phyloP scores from a whole-genome alignment of 768 basidiomycete species.

The Saitozyma podzolica region DNA sequence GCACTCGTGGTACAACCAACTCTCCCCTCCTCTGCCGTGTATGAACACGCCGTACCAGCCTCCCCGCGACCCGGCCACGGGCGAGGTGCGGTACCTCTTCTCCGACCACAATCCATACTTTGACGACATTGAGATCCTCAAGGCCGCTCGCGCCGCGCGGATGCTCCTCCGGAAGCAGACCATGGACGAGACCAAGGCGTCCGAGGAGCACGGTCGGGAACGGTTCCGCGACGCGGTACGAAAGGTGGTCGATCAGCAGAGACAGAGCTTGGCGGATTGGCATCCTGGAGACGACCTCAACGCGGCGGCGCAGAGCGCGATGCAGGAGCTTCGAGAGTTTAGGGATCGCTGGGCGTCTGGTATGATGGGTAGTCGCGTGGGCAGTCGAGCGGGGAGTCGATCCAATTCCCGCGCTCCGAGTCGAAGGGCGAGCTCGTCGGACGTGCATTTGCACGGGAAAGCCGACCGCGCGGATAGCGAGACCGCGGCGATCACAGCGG shows the following conservation, averaged over 20 bases:
- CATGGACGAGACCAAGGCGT: conserved; percentile 38
- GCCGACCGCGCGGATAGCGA: conserved; percentile 15
- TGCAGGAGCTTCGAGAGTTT: conserved; percentile 44
- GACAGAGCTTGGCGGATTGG: conserved; percentile 39
- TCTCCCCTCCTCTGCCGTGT: conserved; percentile 47
- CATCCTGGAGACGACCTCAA: conserved; percentile 44
- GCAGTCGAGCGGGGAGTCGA: conserved; percentile 40
- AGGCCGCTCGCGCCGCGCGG: conserved; percentile 55
- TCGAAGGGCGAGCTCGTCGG: conserved; percentile 26
- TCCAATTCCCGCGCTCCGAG: conserved; percentile 19
- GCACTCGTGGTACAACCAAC: conserved; percentile 61
- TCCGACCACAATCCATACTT: conserved; percentile 55
- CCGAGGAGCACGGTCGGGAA: conserved; percentile 22
- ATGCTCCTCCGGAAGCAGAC: conserved; percentile 50
- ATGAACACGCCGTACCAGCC: conserved; percentile 45
- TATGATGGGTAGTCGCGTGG: conserved; percentile 22
- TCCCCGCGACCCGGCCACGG: conserved; percentile 30
- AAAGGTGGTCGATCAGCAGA: conserved; percentile 43
- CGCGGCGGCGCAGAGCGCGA: conserved; percentile 32
- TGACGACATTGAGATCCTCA: conserved; percentile 54
- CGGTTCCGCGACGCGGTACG: conserved; percentile 43
- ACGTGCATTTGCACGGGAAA: background rate
- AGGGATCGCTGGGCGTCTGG: conserved; percentile 31
- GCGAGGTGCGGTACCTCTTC: conserved; percentile 55
- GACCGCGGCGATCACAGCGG: conserved; percentile 19